A percentile compares a stretch with the other conserved stretches of the same genome.
phyloP scores from a whole-genome alignment of 2,329 filamentous ascomycete species.

The Sclerotinia nivalis region DNA sequence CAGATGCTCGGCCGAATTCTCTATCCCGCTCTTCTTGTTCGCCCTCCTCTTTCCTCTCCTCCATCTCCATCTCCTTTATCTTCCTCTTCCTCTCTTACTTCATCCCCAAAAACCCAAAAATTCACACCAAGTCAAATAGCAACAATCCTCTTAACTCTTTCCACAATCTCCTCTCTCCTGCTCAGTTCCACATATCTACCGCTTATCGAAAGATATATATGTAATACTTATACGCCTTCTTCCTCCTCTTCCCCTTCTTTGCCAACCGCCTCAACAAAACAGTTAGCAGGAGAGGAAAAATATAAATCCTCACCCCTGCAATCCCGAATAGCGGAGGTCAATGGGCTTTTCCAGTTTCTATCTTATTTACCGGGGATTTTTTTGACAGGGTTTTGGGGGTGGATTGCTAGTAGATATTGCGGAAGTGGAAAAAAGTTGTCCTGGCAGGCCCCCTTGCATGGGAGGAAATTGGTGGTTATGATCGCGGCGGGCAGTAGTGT shows the following conservation, averaged over 20 bases:
- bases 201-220: neutral
- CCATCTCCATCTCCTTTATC: neutral
- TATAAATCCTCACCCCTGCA: neutral
- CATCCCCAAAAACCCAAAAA: neutral
- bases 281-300: neutral
- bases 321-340: neutral
- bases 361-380: neutral
- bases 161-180: neutral
- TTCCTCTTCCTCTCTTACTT: neutral
- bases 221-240: neutral
- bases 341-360: neutral
- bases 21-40: neutral
- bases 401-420: neutral
- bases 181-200: neutral
- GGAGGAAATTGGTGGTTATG: neutral
- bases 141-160: neutral
- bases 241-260: neutral
- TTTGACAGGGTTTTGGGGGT: neutral
- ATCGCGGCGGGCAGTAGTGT: neutral
- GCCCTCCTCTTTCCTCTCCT: neutral
- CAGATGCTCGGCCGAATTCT: neutral
- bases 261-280: neutral
- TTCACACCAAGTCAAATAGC: neutral
- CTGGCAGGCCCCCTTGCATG: neutral
- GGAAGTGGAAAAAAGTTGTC: neutral